Conservation (phyloP, 1,284 basidiomycete genomes). For the Ganoderma lucidum region DNA sequence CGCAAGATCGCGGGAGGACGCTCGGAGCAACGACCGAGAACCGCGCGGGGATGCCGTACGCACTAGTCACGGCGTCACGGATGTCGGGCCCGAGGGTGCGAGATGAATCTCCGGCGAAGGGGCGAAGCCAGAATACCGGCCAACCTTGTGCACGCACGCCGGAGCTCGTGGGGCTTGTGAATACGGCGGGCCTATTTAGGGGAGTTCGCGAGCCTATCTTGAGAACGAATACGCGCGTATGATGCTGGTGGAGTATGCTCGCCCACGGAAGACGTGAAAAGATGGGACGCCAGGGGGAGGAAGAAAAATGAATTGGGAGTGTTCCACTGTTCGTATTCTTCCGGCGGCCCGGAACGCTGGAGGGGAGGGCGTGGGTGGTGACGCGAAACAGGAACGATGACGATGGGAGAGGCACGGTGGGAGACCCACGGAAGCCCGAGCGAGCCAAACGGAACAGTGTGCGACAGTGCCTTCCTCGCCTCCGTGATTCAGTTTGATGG, state of each 20-base stretch:
- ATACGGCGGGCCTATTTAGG: neutral
- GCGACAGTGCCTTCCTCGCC: conserved; percentile 14
- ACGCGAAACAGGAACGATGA: conserved; percentile 16
- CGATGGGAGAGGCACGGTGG: conserved; percentile 20
- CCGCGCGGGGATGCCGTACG: conserved; percentile 4
- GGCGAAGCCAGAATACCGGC: conserved; percentile 16
- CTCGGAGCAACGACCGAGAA: conserved; percentile 5
- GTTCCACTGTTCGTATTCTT: conserved; percentile 8
- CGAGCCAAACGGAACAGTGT: conserved; percentile 15
- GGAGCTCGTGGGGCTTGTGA: neutral
- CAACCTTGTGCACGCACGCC: conserved; percentile 15
- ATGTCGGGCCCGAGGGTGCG: conserved; percentile 25
- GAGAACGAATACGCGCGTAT: neutral
- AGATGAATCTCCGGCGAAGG: conserved; percentile 18
- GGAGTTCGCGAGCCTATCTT: neutral
- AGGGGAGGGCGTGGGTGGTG: conserved; percentile 12
- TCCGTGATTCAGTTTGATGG: conserved; percentile 16
- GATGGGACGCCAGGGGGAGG: conserved; percentile 4
- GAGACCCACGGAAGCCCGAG: conserved; percentile 14
- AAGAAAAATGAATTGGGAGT: neutral
- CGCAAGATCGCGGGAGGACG: conserved; percentile 4
- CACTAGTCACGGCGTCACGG: conserved; percentile 15
- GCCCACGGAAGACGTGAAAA: conserved; percentile 1
- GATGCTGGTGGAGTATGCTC: conserved; percentile 1
- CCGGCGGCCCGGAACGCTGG: conserved; percentile 19